phyloP scores from a whole-genome alignment of 2,329 filamentous ascomycete genomes.

The Penicillium sp. region DNA sequence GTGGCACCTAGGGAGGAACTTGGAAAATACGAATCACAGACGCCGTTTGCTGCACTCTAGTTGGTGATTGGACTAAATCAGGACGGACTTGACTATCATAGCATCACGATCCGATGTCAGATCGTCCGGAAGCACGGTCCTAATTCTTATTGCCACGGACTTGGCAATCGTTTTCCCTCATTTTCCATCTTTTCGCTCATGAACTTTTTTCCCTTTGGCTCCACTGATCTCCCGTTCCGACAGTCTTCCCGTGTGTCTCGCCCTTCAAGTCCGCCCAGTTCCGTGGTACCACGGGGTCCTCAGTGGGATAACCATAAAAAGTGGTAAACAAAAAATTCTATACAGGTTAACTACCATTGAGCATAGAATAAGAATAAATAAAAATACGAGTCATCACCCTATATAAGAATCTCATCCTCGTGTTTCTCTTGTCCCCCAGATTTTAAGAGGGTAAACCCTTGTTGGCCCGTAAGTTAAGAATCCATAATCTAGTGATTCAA shows the following conservation, averaged over 20 bases:
- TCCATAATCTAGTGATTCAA: not conserved
- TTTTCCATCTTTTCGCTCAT: not conserved
- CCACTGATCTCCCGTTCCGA: conserved; percentile 9
- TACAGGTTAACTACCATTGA: not conserved
- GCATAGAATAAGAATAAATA: not conserved
- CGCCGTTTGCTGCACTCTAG: conserved; percentile 2
- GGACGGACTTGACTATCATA: conserved; percentile 10
- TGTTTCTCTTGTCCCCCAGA: not conserved
- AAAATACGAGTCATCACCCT: not conserved
- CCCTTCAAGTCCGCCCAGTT: not conserved
- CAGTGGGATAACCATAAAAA: not conserved
- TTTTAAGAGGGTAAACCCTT: not conserved
- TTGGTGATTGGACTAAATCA: conserved; percentile 16
- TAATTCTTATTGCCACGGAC: conserved; percentile 4
- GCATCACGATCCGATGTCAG: conserved; percentile 22
- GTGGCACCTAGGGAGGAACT: conserved; percentile 1
- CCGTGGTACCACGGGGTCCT: not conserved
- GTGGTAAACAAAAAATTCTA: not conserved
- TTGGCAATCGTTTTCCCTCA: not conserved
- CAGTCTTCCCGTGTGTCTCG: not conserved
- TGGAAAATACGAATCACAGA: conserved; percentile 11
- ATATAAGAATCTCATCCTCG: conserved; percentile 9
- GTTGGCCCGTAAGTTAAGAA: not conserved
- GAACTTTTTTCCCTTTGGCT: not conserved
- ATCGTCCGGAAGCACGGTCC: conserved; percentile 19